phyloP scores from a whole-genome alignment of 805 yeast genomes.

The Kurtzmaniella fragi region DNA sequence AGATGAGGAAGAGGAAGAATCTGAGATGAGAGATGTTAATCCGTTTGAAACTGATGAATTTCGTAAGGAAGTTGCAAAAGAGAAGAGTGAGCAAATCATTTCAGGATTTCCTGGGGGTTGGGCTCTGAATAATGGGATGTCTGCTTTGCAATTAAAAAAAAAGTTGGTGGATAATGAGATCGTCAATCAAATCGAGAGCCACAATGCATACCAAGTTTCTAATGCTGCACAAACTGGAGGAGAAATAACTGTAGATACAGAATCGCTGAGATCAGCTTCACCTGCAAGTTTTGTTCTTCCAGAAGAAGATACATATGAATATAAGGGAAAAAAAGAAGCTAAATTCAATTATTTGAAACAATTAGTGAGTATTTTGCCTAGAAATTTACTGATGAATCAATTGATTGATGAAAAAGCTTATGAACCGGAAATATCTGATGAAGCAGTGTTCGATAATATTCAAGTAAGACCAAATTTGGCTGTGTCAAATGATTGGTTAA shows the following conservation, averaged over 20 bases:
- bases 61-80: constrained; percentile 30
- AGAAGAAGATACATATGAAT: constrained; percentile 6
- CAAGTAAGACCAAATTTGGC: constrained; percentile 44
- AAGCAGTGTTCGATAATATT: constrained; percentile 27
- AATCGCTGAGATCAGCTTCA: constrained; percentile 8
- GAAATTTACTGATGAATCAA: constrained; percentile 25
- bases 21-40: constrained; percentile 21
- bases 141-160: constrained; percentile 24
- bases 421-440: constrained; percentile 56
- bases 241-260: constrained; percentile 28
- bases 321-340: constrained; percentile 7
- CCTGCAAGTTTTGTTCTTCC: constrained; percentile 10
- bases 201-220: constrained; percentile 12
- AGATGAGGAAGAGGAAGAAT: constrained; percentile 36
- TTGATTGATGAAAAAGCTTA: constrained; percentile 59
- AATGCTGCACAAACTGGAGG: constrained; percentile 22
- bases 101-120: constrained; percentile 35
- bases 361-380: constrained; percentile 27
- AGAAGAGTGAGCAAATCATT: constrained; percentile 23
- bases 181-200: constrained; percentile 15
- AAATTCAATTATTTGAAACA: constrained; percentile 32
- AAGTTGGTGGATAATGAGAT: constrained; percentile 28
- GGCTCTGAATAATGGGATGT: constrained; percentile 13
- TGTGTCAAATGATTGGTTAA: constrained; percentile 57
- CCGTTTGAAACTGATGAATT: constrained; percentile 25